Base-by-base conservation (phyloP, 1,284 basidiomycete genomes). In the Neolentinus lepideus region DNA sequence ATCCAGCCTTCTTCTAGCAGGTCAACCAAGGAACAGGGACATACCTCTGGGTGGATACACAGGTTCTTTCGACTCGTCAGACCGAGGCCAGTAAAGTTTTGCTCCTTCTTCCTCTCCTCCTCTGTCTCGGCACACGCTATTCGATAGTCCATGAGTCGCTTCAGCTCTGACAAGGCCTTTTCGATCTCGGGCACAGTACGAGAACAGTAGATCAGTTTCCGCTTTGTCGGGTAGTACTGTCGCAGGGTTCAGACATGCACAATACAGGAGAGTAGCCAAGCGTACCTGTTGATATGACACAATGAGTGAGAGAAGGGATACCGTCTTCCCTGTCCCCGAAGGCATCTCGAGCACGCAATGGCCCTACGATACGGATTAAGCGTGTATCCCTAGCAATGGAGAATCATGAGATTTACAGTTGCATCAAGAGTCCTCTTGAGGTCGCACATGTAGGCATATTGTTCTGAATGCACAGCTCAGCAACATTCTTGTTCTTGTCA, bases 101-200 rank as follows among this genome's bases (percentile, higher is more conserved):
- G 79, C 65, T 98, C 94, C 65, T 92, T 92, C 55, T 82, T 81
- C 51, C 78, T 87, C 62, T 92, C 79, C 60, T 90, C 88, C 45
- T 84, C 79, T 1, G 81, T 85, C 63, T 90, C 89, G 11, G 88
- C 85, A 62, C 71, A 78, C 45, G 75, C 72, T 64, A 83, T 78
- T 33, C 97, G 85, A 69, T 98, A 99, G 33, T 85, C 85, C 88
- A 99, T 94, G 38, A 99, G 74, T 50, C 96, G 78, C 71, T 98
- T 97, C 66, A 99, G 75, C 74, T 99, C 97, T 1, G 94, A 87
- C 51, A 99, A 76, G 0, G 97, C 97, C 71, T 99, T 99, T 71
- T 99, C 97, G 63, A 99, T 99, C 74, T 99, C 97, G 4, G 97
- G 97, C n/a, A 99, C 97, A 2, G 97, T 99, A 67, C 97, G 95